These are phyloP conservation scores for Myotisia sp. DNA, from an alignment of 2,329 filamentous ascomycete species.

Conservation along the genomic window DNA sequence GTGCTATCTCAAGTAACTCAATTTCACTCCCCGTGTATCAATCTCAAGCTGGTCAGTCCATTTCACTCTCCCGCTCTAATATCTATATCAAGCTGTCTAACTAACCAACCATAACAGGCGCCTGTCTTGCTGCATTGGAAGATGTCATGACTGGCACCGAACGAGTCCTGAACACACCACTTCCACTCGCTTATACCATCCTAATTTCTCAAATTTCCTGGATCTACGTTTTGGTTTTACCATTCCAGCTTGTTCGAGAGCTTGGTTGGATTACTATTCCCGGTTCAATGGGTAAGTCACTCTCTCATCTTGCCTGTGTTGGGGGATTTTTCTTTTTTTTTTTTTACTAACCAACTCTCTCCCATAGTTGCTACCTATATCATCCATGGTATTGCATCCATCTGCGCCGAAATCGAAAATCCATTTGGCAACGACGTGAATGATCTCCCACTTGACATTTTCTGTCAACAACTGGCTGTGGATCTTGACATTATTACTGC, in stretches of 20 bases:
- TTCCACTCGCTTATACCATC: conserved; percentile 71
- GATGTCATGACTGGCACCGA: conserved; percentile 61
- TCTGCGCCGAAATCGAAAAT: conserved; percentile 72
- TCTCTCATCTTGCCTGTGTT: neutral
- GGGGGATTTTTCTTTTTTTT: too few relatives aligned
- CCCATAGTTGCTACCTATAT: conserved; percentile 53
- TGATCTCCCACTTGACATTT: conserved; percentile 61
- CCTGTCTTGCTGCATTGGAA: conserved; percentile 49
- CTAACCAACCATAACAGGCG: conserved; percentile 33
- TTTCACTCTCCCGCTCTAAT: too few relatives aligned
- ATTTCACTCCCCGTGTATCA: conserved; percentile 12
- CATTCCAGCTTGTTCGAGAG: conserved; percentile 57
- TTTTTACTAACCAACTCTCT: neutral
- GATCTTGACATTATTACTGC: conserved; percentile 63
- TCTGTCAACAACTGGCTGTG: conserved; percentile 57
- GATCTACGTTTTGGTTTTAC: conserved; percentile 66
- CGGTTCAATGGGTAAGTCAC: conserved; percentile 46
- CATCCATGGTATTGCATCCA: conserved; percentile 61
- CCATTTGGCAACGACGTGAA: conserved; percentile 76
- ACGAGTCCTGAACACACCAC: conserved; percentile 65
- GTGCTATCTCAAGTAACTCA: conserved; percentile 35
- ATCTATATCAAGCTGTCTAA: conserved; percentile 9
- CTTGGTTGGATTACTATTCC: conserved; percentile 66
- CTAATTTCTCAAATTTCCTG: conserved; percentile 76
- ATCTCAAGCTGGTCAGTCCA: conserved; percentile 16